Evolutionary conservation across 768 basidiomycete species (phyloP).

Genomic region (Termitomyces sp.): DNA sequence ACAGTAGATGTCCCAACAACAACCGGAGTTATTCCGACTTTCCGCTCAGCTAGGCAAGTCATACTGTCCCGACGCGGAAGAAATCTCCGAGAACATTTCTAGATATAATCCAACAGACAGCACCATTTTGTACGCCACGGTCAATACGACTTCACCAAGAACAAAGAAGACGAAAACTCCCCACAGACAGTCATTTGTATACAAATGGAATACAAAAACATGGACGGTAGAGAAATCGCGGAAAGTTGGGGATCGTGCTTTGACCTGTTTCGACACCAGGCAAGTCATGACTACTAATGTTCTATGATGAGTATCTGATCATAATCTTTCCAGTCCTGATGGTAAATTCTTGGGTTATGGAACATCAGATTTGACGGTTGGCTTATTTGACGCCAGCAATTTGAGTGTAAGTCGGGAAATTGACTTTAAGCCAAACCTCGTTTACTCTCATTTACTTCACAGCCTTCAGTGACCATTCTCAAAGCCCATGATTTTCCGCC

Average conservation of each 20-base stretch:
- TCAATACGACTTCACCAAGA: conserved; percentile 65
- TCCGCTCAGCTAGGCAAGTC: conserved; percentile 54
- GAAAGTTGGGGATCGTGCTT: conserved; percentile 70
- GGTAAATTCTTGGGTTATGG: conserved; percentile 84
- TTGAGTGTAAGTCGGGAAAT: conserved; percentile 54
- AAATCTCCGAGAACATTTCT: neutral
- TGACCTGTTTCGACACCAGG: conserved; percentile 91
- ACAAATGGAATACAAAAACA: conserved; percentile 66
- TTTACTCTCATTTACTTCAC: neutral
- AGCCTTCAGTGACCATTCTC: conserved; percentile 86
- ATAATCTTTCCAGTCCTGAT: conserved; percentile 49
- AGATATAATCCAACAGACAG: conserved; percentile 55
- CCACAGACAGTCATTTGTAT: conserved; percentile 56
- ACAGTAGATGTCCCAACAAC: conserved; percentile 51
- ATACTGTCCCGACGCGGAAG: neutral
- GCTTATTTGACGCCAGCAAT: conserved; percentile 74
- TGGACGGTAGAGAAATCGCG: conserved; percentile 65
- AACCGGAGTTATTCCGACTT: conserved; percentile 45
- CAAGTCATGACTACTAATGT: conserved; percentile 23
- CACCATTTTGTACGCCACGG: conserved; percentile 57
- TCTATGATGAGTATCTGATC: neutral
- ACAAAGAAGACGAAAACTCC: conserved; percentile 45
- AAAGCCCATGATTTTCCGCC: conserved; percentile 95
- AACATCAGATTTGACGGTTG: conserved; percentile 79
- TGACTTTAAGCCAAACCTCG: neutral